These are phyloP conservation scores for Aspergillus baeticus DNA, from an alignment of 495 filamentous ascomycete species.

Conservation along the genomic window DNA sequence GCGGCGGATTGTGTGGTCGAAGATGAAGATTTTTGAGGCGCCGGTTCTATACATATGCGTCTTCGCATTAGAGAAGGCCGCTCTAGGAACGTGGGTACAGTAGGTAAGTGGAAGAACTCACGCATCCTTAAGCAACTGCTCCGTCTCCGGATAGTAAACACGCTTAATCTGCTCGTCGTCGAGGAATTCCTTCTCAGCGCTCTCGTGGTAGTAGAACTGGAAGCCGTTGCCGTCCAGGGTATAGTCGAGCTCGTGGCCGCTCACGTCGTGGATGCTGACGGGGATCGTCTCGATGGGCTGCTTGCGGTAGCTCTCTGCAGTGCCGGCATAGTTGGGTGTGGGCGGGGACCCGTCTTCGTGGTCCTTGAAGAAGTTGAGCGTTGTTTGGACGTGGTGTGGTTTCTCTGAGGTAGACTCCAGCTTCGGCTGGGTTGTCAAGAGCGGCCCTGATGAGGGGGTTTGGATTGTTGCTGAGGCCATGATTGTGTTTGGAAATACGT, in stretches of 20 bases:
- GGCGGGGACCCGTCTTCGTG: slow-evolving; percentile 58
- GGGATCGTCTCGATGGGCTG: slow-evolving; percentile 33
- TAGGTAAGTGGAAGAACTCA: too few relatives aligned
- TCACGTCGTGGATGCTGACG: slow-evolving; percentile 45
- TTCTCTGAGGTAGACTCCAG: slow-evolving; percentile 19
- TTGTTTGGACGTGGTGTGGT: slow-evolving; percentile 52
- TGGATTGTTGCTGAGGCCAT: slow-evolving; percentile 47
- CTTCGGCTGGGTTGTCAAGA: slow-evolving; percentile 16
- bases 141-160: slow-evolving; percentile 65
- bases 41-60: slow-evolving; percentile 41
- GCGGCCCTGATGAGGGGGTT: too few relatives aligned
- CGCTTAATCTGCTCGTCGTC: slow-evolving; percentile 69
- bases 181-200: slow-evolving; percentile 47
- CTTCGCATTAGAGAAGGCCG: too few relatives aligned
- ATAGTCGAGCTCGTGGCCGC: slow-evolving; percentile 49
- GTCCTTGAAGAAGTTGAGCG: slow-evolving; percentile 60
- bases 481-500: neutral
- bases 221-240: slow-evolving; percentile 49
- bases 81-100: too few relatives aligned
- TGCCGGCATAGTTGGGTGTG: slow-evolving; percentile 44
- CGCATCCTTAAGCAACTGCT: slow-evolving; percentile 63
- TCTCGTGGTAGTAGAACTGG: slow-evolving; percentile 48
- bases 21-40: slow-evolving; percentile 62
- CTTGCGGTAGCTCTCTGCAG: slow-evolving; percentile 48
- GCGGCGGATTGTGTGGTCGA: slow-evolving; percentile 77